Evolutionary conservation across 352 stramenopile genomes (phyloP), one percentile per base, ranked within the genome.

Genomic region (Thraustochytrium striatum): DNA sequence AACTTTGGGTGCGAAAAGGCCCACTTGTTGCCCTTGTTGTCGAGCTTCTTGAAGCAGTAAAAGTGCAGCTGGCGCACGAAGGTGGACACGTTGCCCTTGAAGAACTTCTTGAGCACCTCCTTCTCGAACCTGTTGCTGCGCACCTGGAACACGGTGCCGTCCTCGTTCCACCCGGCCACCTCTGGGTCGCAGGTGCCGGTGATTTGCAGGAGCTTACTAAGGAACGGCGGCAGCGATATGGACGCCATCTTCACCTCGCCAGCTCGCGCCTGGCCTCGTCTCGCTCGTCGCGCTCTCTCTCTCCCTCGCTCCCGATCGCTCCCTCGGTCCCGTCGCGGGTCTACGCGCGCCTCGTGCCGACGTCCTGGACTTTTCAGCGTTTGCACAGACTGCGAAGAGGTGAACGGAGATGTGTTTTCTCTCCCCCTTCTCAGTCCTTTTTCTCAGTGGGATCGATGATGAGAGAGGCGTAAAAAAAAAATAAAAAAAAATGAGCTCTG

Each of bases 1-100:
- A 85, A 84, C 28, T 84, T 72, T 50, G 21, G 44, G 47, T 85
- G 82, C n/a, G 78, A 25, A 72, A 82, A 82, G 21, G 62, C 43
- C 73, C 73, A 82, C 30, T 50, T 32, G 11, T 72, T 50, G 39
- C 57, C 81, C 1, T 82, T 72, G 38, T 82, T 53, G 21, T 85
- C 82, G 1, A 25, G 55, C 53, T 85, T 85, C 2, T 68, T 80
- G 53, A 85, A 85, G 38, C 82, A 81, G 38, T 85, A 85, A 85
- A 85, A 85, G 78, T 85, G 82, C 19, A 85, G 82, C 75, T 85
- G 82, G 25, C 82, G 55, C 8, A 85, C 57, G 47, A 85, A 85
- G 28, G 57, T 83, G 28, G 13, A 13, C 21, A 83, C 50, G 13
- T 62, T 84, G 28, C 78, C 69, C 19, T 84, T 82, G 44, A 85